A percentile compares a stretch with the other conserved stretches of the same genome.
phyloP scores from a whole-genome alignment of 2,329 filamentous ascomycete genomes.

The Epichloe aotearoae region DNA sequence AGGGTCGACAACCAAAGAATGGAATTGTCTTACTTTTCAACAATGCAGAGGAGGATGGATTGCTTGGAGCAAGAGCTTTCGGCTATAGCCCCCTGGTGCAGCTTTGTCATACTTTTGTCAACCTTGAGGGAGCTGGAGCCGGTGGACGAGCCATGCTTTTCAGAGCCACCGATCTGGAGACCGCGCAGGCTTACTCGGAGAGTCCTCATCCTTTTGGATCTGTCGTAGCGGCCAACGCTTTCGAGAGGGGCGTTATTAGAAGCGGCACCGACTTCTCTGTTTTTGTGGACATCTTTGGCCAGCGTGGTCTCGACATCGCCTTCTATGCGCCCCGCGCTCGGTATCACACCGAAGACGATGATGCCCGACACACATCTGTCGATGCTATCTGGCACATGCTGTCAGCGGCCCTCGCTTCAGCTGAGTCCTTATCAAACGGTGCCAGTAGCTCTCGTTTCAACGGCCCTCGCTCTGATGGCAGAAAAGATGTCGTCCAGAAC shows the following conservation, averaged over 20 bases:
- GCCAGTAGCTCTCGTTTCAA: constrained; percentile 50
- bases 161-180: constrained; percentile 73
- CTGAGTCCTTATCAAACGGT: constrained; percentile 56
- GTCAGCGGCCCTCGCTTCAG: constrained; percentile 64
- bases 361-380: constrained; percentile 61
- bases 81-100: constrained; percentile 73
- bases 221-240: constrained; percentile 72
- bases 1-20: constrained; percentile 57
- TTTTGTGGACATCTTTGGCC: constrained; percentile 62
- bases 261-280: constrained; percentile 87
- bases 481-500: constrained; percentile 49
- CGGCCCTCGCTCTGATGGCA: constrained; percentile 39
- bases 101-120: constrained; percentile 79
- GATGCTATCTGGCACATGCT: constrained; percentile 87
- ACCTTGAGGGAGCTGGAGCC: constrained; percentile 87
- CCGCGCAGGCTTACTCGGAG: constrained; percentile 64
- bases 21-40: constrained; percentile 81
- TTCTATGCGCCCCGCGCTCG: constrained; percentile 77
- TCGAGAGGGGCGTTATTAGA: constrained; percentile 61
- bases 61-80: constrained; percentile 79
- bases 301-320: constrained; percentile 81
- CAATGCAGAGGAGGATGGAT: constrained; percentile 88
- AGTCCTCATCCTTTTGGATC: constrained; percentile 69
- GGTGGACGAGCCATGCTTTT: constrained; percentile 82
- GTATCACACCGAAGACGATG: constrained; percentile 88